A percentile compares a stretch with the other conserved stretches of the same genome.
These are phyloP conservation scores for Sphagnum fallax DNA, from an alignment of 228 moss, liverwort and hornwort genomes.

Conservation along the genomic window DNA sequence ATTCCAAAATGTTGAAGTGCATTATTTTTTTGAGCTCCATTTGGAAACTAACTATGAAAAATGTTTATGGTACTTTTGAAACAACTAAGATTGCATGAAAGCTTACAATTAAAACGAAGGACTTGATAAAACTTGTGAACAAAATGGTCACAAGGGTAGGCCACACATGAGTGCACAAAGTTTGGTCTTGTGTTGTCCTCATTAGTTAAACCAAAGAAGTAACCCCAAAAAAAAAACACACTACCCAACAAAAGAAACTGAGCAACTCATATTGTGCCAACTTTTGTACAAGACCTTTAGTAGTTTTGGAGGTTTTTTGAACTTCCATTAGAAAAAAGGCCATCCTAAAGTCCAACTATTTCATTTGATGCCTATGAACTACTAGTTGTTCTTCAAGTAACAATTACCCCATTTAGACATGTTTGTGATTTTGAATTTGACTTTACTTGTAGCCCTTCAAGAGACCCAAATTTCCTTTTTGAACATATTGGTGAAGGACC, in stretches of 20 bases:
- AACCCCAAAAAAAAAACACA: slow-evolving; percentile 5
- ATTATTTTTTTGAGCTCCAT: too few relatives aligned
- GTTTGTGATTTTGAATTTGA: slow-evolving; percentile 45
- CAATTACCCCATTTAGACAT: slow-evolving; percentile 35
- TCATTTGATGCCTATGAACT: not conserved
- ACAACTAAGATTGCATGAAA: not conserved
- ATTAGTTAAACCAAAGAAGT: slow-evolving; percentile 10
- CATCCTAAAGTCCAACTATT: not conserved
- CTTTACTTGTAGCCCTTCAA: slow-evolving; percentile 38
- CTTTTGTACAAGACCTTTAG: slow-evolving; percentile 13
- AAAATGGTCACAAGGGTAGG: not conserved
- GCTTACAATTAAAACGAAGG: not conserved
- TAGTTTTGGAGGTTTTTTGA: slow-evolving; percentile 2
- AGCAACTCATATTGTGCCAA: slow-evolving; percentile 7
- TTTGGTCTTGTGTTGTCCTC: slow-evolving; percentile 1
- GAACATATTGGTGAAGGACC: slow-evolving; percentile 18
- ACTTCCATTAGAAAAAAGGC: too few relatives aligned
- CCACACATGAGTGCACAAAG: not conserved
- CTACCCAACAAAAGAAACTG: slow-evolving; percentile 9
- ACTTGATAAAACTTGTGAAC: not conserved
- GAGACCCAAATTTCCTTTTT: slow-evolving; percentile 55
- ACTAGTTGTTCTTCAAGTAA: slow-evolving; percentile 16
- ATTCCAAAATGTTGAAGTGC: too few relatives aligned
- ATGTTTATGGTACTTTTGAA: not conserved
- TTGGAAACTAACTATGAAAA: too few relatives aligned